These are phyloP conservation scores for Morella rubra DNA, from an alignment of 306 rosid species.

Conservation along the genomic window DNA sequence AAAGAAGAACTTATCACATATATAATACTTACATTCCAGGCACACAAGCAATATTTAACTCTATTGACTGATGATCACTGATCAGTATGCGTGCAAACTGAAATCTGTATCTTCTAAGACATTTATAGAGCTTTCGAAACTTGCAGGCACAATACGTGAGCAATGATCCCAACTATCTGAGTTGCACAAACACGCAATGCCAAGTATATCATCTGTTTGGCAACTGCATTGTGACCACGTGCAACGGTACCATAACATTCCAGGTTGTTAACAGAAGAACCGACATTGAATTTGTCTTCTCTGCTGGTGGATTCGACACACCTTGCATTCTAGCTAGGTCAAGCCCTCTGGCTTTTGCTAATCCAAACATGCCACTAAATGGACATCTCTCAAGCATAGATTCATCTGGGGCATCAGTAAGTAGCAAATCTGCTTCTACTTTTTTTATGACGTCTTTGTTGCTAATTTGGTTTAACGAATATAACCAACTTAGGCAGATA, in stretches of 20 bases:
- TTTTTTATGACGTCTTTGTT: not conserved
- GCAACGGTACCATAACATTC: constrained; percentile 64
- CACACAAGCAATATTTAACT: no score
- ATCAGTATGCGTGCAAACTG: no score
- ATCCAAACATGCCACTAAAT: constrained; percentile 67
- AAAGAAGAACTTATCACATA: no score
- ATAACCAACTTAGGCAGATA: no score
- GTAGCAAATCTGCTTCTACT: not conserved
- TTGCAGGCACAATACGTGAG: constrained; percentile 58
- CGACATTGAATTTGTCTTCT: constrained; percentile 72
- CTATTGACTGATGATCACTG: no score
- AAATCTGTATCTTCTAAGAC: no score
- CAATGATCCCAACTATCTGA: constrained; percentile 64
- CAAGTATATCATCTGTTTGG: constrained; percentile 22
- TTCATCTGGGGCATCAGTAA: constrained; percentile 68
- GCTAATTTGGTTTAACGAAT: no score
- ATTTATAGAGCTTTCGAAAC: no score
- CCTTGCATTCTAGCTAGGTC: constrained; percentile 67
- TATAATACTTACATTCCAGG: no score
- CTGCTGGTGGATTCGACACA: constrained; percentile 54
- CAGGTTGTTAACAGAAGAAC: constrained; percentile 84
- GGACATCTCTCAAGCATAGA: constrained; percentile 70
- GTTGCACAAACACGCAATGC: constrained; percentile 69
- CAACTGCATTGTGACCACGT: constrained; percentile 41
- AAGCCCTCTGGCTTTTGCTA: constrained; percentile 46